A percentile compares a stretch with the other conserved stretches of the same genome.
These are phyloP conservation scores for Stachybotrys chlorohalonatus DNA, from an alignment of 2,329 filamentous ascomycete genomes.

Conservation along the genomic window DNA sequence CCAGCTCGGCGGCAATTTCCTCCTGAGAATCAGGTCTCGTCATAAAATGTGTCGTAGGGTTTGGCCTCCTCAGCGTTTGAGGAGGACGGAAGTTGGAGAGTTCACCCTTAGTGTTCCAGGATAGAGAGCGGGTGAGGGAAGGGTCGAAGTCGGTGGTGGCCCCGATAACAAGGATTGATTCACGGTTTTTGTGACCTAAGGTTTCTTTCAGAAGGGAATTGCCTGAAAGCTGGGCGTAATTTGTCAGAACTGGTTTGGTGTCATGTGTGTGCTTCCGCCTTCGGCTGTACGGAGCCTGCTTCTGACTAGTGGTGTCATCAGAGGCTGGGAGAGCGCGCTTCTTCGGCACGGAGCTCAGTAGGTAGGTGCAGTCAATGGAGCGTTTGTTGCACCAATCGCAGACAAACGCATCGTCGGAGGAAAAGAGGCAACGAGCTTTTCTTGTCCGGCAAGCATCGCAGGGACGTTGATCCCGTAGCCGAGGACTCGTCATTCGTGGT, in stretches of 20 bases:
- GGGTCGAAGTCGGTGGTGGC: constrained; percentile 5
- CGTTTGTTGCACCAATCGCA: constrained; percentile 5
- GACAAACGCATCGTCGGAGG: constrained; percentile 3
- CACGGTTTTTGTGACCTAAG: constrained; percentile 7
- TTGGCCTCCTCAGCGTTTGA: constrained; percentile 4
- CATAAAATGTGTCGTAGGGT: constrained; percentile 3
- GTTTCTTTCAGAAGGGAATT: constrained; percentile 6
- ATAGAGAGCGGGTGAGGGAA: constrained; percentile 2
- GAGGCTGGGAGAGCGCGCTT: constrained; percentile 4
- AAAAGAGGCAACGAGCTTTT: constrained; percentile 8
- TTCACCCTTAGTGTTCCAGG: constrained; percentile 4
- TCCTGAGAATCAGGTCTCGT: constrained; percentile 5
- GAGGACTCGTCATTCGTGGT: neutral
- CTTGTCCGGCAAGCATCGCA: constrained; percentile 10
- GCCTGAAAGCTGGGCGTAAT: constrained; percentile 5
- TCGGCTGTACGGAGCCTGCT: neutral
- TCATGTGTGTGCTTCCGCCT: constrained; percentile 1
- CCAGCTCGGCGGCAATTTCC: constrained; percentile 14
- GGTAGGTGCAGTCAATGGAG: constrained; percentile 5
- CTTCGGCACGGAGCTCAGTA: constrained; percentile 4
- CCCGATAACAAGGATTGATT: constrained; percentile 5
- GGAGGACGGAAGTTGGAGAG: neutral
- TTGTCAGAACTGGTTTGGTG: constrained; percentile 1
- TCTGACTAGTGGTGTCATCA: constrained; percentile 1
- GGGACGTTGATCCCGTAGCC: constrained; percentile 3